Conservation (phyloP, 2,329 filamentous ascomycete species). For the Neurospora sp. region DNA sequence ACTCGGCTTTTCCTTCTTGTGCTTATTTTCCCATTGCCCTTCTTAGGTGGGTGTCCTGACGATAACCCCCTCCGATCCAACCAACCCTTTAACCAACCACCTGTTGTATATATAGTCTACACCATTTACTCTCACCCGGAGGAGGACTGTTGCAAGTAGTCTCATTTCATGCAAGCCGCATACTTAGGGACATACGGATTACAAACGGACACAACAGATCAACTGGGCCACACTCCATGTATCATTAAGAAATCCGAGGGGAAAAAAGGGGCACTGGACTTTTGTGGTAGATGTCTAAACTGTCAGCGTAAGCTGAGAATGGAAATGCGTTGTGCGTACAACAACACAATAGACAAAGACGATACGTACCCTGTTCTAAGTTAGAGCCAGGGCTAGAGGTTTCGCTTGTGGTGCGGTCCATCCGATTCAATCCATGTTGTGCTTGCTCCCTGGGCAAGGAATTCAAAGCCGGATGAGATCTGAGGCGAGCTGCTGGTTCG, state of each 20-base stretch:
- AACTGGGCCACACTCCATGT: neutral
- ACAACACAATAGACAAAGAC: neutral
- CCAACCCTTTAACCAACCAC: neutral
- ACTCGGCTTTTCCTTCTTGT: neutral
- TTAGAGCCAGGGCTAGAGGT: neutral
- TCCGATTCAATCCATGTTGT: neutral
- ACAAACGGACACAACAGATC: neutral
- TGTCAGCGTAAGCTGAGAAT: neutral
- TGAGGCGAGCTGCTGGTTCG: neutral
- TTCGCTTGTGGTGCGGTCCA: neutral
- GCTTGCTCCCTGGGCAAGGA: neutral
- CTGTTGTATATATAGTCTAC: neutral
- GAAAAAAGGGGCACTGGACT: neutral
- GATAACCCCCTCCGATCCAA: neutral
- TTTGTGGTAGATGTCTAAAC: neutral
- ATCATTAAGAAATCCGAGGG: neutral
- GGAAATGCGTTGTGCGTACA: neutral
- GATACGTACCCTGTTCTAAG: neutral
- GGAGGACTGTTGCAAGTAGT: neutral
- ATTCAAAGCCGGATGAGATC: neutral
- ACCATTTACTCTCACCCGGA: neutral
- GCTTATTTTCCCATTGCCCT: neutral
- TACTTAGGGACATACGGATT: neutral
- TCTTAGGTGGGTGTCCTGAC: neutral
- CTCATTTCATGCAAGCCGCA: neutral